Percentiles rank a stretch among this genome's conserved stretches.
phyloP scores from a whole-genome alignment of 257 asterid genomes.

The Solanum lignicaule region DNA sequence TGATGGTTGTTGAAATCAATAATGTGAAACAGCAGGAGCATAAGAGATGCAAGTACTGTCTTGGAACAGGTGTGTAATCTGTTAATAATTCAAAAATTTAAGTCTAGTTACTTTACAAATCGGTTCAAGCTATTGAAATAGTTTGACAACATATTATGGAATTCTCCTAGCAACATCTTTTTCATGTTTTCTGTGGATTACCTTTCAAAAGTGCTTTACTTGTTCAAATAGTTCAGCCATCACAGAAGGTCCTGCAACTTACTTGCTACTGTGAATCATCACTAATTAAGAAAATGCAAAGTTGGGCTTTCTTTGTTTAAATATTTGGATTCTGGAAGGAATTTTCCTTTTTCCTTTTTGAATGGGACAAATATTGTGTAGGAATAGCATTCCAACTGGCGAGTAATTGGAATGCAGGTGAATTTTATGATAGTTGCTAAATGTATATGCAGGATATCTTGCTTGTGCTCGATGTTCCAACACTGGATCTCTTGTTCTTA shows the following conservation, averaged over 20 bases:
- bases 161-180: neutral
- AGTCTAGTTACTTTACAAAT: neutral
- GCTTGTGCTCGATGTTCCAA: conserved; percentile 94
- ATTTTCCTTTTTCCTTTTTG: neutral
- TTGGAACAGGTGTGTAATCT: conserved; percentile 62
- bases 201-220: neutral
- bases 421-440: conserved; percentile 6
- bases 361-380: neutral
- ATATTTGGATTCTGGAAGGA: neutral
- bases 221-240: neutral
- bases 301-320: neutral
- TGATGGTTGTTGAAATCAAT: conserved; percentile 97
- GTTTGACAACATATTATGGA: neutral
- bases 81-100: neutral
- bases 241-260: neutral
- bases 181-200: neutral
- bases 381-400: neutral
- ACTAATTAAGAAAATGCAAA: neutral
- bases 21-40: conserved; percentile 95
- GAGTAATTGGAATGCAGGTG: conserved; percentile 4
- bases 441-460: conserved; percentile 57
- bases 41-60: conserved; percentile 96
- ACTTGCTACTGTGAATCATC: neutral
- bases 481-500: conserved; percentile 71
- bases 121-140: neutral